Evolutionary conservation across 345 rosid species (phyloP).

Genomic region (Stellera chamaejasme): DNA sequence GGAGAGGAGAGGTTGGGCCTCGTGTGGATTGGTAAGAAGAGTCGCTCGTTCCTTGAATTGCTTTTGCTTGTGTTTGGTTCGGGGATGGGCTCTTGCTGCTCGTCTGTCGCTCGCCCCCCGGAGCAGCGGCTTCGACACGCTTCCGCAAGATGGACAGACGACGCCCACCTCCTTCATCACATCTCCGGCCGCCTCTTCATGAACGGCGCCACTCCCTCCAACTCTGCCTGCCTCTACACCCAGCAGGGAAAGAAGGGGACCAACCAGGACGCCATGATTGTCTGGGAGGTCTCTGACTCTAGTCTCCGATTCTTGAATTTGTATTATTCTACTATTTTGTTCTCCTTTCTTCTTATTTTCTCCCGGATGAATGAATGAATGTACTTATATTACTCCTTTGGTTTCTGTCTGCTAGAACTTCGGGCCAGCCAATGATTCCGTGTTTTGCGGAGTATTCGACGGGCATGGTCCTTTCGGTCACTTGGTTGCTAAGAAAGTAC

Average conservation of each 20-base stretch:
- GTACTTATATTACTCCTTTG: conserved; percentile 14
- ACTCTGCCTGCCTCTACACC: conserved; percentile 66
- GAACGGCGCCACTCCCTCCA: conserved; percentile 42
- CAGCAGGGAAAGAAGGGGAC: conserved; percentile 98
- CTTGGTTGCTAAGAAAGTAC: conserved; percentile 83
- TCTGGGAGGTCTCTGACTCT: conserved; percentile 69
- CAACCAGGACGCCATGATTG: conserved; percentile 95
- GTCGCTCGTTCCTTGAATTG: no score
- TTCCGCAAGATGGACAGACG: conserved; percentile 47
- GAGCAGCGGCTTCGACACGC: conserved; percentile 20
- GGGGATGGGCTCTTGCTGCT: conserved; percentile 69
- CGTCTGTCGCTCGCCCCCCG: conserved; percentile 20
- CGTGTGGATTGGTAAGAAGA: no score
- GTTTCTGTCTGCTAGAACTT: conserved; percentile 35
- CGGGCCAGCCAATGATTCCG: conserved; percentile 52
- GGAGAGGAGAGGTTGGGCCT: no score
- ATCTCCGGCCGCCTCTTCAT: conserved; percentile 46
- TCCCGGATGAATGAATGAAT: conserved; percentile 20
- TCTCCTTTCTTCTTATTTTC: neutral
- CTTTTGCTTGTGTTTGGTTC: neutral
- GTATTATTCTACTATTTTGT: neutral
- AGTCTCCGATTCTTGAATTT: neutral
- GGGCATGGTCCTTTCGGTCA: conserved; percentile 99
- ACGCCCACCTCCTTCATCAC: conserved; percentile 34
- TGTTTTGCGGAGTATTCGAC: conserved; percentile 91